Evolutionary conservation across 1,284 basidiomycete genomes (phyloP).

Genomic region (Mycosarcoma maydis): DNA sequence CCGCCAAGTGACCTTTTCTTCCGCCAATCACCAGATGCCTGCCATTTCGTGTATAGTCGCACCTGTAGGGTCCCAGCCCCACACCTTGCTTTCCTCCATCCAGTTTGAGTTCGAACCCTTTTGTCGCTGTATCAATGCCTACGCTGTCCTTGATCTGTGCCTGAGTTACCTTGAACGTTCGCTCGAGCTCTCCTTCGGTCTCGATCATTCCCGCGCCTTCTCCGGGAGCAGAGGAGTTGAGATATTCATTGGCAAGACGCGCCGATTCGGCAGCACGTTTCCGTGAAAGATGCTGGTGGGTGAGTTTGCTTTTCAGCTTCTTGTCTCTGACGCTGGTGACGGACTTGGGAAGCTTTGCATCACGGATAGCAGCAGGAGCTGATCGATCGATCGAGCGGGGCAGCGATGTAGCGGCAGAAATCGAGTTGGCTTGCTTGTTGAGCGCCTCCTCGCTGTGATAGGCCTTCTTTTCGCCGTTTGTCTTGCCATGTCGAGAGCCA

Average conservation of each 20-base stretch:
- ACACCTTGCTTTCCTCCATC: constrained; percentile 71
- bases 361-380: constrained; percentile 40
- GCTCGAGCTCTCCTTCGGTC: constrained; percentile 80
- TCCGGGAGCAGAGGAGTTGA: constrained; percentile 56
- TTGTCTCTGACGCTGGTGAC: constrained; percentile 60
- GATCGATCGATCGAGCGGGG: constrained; percentile 58
- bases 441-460: constrained; percentile 54
- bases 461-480: constrained; percentile 15
- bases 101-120: constrained; percentile 81
- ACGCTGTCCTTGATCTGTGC: constrained; percentile 78
- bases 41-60: constrained; percentile 88
- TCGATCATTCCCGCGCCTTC: constrained; percentile 77
- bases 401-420: constrained; percentile 55
- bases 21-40: constrained; percentile 74
- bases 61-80: constrained; percentile 77
- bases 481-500: constrained; percentile 9
- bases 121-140: constrained; percentile 78
- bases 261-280: constrained; percentile 61
- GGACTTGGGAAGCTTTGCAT: constrained; percentile 57
- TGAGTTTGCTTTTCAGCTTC: constrained; percentile 63
- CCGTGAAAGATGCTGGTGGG: constrained; percentile 52
- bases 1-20: constrained; percentile 85
- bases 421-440: constrained; percentile 55
- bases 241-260: constrained; percentile 60
- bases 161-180: constrained; percentile 88